Evolutionary conservation across 202 grass and related monocot genomes (phyloP).

Genomic region (Dendrocalamus latiflorus): DNA sequence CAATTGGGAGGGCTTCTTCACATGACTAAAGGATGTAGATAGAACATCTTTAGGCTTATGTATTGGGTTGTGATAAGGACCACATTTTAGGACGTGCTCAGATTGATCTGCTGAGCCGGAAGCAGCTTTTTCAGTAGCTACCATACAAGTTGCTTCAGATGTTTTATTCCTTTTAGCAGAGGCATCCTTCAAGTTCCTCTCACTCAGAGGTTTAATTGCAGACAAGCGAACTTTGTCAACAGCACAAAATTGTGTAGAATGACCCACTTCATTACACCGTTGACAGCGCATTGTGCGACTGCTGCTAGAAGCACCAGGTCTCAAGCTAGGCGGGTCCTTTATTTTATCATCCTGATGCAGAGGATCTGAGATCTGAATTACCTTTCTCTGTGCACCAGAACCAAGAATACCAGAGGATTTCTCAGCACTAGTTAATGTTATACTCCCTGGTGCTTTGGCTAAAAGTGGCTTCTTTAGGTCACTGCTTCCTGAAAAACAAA

Average conservation of each 20-base stretch:
- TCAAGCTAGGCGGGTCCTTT: constrained; percentile 41
- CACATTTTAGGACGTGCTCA: constrained; percentile 35
- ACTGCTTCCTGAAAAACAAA: constrained; percentile 41
- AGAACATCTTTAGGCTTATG: constrained; percentile 25
- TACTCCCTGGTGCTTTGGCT: constrained; percentile 32
- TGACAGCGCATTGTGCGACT: constrained; percentile 43
- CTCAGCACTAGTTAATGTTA: constrained; percentile 31
- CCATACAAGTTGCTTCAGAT: constrained; percentile 18
- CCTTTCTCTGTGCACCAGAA: constrained; percentile 33
- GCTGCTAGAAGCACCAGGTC: constrained; percentile 17
- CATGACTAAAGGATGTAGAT: constrained; percentile 19
- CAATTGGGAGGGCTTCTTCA: not conserved
- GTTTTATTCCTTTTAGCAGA: constrained; percentile 39
- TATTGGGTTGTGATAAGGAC: constrained; percentile 27
- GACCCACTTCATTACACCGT: constrained; percentile 64
- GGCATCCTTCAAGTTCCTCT: constrained; percentile 47
- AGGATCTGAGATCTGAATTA: constrained; percentile 33
- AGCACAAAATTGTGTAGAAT: constrained; percentile 59
- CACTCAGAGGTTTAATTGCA: constrained; percentile 49
- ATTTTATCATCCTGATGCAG: constrained; percentile 32
- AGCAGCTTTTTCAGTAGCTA: constrained; percentile 9
- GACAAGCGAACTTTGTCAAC: constrained; percentile 46
- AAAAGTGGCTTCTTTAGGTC: constrained; percentile 53
- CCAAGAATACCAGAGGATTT: constrained; percentile 44
- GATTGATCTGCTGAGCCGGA: constrained; percentile 28